Evolutionary conservation across 1,284 basidiomycete species (phyloP).

Genomic region (Trichosporon sp.): DNA sequence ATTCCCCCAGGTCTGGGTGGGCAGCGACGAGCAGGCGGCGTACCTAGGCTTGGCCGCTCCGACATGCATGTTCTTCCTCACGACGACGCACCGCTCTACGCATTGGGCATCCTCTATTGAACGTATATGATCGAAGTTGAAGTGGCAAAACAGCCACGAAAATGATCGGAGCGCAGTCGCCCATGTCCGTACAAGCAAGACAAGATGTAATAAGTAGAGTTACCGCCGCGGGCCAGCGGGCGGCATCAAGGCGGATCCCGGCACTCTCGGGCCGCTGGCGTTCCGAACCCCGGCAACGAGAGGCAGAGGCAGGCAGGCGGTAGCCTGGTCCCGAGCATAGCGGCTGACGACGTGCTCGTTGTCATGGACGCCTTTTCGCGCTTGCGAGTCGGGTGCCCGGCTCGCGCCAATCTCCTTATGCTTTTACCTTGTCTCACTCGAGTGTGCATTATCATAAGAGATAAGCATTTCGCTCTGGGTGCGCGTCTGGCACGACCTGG

Average conservation of each 20-base stretch:
- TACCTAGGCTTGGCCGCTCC: not conserved
- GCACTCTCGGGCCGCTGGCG: not conserved
- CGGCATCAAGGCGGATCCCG: slow-evolving; percentile 4
- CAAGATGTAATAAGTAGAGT: not conserved
- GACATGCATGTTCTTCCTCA: not conserved
- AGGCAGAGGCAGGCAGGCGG: not conserved
- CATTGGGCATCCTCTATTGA: too few relatives aligned
- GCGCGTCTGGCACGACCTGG: not conserved
- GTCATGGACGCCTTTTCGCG: not conserved
- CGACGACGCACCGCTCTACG: not conserved
- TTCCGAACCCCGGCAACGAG: not conserved
- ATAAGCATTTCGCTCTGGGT: not conserved
- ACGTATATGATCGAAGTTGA: not conserved
- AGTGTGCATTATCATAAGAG: slow-evolving; percentile 1
- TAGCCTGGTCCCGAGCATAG: not conserved
- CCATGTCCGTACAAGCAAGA: not conserved
- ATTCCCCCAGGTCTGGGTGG: too few relatives aligned
- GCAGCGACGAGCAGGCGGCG: not conserved
- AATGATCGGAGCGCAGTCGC: not conserved
- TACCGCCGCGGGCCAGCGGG: not conserved
- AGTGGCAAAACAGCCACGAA: not conserved
- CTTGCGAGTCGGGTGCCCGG: not conserved
- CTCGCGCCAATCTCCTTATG: not conserved
- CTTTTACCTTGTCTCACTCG: not conserved
- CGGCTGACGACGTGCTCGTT: not conserved